A percentile compares a stretch with the other conserved stretches of the same genome.
Evolutionary conservation across 495 filamentous ascomycete species (phyloP).

Genomic region (Neurospora hispaniola): DNA sequence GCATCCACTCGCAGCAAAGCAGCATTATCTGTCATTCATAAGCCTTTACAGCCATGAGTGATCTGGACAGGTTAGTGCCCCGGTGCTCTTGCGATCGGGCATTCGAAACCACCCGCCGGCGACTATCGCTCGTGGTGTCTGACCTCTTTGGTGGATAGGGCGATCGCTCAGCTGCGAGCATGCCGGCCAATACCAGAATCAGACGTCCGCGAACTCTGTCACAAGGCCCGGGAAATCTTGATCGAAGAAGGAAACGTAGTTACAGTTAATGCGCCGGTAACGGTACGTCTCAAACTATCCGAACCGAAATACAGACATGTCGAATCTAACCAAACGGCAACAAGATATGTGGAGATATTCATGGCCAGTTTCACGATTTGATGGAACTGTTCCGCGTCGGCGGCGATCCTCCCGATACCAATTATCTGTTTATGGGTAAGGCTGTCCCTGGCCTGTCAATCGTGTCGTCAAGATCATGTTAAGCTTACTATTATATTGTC

Average conservation of each 20-base stretch:
- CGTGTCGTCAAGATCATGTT: not conserved
- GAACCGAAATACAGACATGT: not conserved
- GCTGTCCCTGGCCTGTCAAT: not conserved
- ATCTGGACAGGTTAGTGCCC: conserved; percentile 20
- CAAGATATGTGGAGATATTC: conserved; percentile 94
- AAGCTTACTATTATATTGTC: not conserved
- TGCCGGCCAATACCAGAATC: conserved; percentile 94
- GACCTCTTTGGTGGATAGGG: conserved; percentile 39
- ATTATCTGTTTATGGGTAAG: conserved; percentile 93
- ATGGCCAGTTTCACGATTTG: conserved; percentile 95
- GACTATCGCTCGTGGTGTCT: not conserved
- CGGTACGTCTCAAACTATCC: conserved; percentile 34
- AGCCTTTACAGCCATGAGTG: conserved; percentile 12
- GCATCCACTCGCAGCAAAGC: not conserved
- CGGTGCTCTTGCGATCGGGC: conserved; percentile 1
- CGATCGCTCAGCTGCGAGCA: conserved; percentile 85
- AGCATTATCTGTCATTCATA: not conserved
- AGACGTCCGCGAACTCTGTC: conserved; percentile 91
- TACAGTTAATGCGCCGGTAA: conserved; percentile 89
- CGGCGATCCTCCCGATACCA: conserved; percentile 91
- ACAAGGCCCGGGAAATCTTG: conserved; percentile 91
- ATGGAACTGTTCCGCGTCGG: conserved; percentile 98
- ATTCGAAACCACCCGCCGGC: conserved; percentile 41
- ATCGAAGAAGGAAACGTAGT: conserved; percentile 99
- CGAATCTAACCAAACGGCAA: not conserved